Conservation (phyloP, 305 asterid genomes). For the Fraxinus latifolia region DNA sequence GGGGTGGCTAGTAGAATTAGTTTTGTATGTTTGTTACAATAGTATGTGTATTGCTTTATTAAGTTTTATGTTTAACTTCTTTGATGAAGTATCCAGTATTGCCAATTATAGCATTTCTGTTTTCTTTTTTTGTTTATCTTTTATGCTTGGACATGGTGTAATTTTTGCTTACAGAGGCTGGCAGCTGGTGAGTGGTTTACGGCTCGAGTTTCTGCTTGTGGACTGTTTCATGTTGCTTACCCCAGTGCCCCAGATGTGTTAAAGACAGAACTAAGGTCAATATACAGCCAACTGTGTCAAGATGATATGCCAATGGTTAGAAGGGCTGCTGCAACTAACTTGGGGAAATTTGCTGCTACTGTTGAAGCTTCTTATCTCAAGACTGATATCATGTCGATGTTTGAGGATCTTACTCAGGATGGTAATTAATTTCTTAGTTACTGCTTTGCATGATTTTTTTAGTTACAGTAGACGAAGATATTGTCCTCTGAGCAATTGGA, state of each 20-base stretch:
- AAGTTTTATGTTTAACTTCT: background rate
- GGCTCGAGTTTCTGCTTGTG: slow-evolving; percentile 92
- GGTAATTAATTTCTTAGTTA: slow-evolving; percentile 38
- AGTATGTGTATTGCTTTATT: background rate
- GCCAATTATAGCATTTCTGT: background rate
- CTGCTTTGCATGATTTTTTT: background rate
- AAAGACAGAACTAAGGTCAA: slow-evolving; percentile 72
- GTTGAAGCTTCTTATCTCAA: slow-evolving; percentile 84
- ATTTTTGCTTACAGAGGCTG: slow-evolving; percentile 54
- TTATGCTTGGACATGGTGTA: slow-evolving; percentile 21
- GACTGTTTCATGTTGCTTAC: slow-evolving; percentile 84
- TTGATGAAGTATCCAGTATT: background rate
- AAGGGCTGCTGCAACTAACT: slow-evolving; percentile 89
- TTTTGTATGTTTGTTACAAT: background rate
- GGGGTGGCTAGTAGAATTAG: background rate
- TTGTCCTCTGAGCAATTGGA: background rate
- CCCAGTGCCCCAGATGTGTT: slow-evolving; percentile 71
- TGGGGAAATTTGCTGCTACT: slow-evolving; percentile 88
- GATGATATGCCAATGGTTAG: slow-evolving; percentile 98
- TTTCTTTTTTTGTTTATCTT: background rate
- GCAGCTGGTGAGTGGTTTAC: slow-evolving; percentile 98
- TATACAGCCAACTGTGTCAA: slow-evolving; percentile 82
- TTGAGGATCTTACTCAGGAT: slow-evolving; percentile 85
- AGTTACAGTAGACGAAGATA: background rate
- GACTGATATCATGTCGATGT: slow-evolving; percentile 80